Base-by-base conservation (phyloP, 805 yeast species). In the Saccharomycopsis capsularis region DNA sequence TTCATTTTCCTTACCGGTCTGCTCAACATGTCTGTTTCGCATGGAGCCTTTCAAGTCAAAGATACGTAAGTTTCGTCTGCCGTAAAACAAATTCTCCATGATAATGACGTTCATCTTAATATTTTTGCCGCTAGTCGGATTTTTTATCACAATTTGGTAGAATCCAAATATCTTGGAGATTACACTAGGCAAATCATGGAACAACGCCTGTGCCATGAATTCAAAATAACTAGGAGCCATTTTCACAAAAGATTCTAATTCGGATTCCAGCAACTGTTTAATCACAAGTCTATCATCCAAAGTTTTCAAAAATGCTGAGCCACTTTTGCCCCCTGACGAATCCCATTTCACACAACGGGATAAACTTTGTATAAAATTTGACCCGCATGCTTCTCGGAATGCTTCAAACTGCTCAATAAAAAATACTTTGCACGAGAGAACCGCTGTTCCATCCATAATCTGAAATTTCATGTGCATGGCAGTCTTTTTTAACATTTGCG, bases 391-490 rank as follows among this genome's bases (percentile, higher is more conserved):
- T 50, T 79, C 74, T 49, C 99, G 71, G 57, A 93, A 81, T 0
- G 98, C 97, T 61, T 91, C 97, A 67, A 93, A 93, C 61, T 93
- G 98, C 59, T 91, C 98, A 4, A 96, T 85, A 69, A 84, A 93
- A 62, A 91, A 93, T 4, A 95, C 84, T 64, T 91, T 91, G 67
- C 99, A 93, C 3, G 96, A 85, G 56, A 93, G 71, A 16, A 78
- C 77, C 0, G 96, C 85, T 34, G 74, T 73, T 0, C 90, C 95
- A 62, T 90, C 96, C 56, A 83, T 83, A 63, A 88, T 88, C 62
- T 90, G 96, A 63, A 91, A 93, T 60, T 89, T 82, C 62, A 95
- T 71, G 67, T 95, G 99, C 45, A 86, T 85, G 0, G 95, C 93
- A 1, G 87, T 83, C 59, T 81, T 81, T 59, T 85, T 86, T 47